These are phyloP conservation scores for Kokia cookei DNA, from an alignment of 441 rosid genomes.

Conservation along the genomic window DNA sequence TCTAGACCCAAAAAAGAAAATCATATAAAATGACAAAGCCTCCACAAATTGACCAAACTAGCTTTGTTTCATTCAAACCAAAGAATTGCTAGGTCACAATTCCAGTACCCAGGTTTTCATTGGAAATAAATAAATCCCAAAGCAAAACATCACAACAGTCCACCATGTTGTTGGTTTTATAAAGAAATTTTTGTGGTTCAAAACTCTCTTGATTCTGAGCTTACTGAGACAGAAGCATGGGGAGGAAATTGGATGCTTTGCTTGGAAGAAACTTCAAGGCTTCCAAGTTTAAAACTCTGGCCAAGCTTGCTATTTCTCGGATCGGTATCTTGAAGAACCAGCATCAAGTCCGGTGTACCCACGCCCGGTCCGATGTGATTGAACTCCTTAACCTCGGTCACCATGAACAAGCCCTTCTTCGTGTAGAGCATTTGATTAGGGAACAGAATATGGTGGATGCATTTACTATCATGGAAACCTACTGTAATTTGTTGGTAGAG, in stretches of 20 bases:
- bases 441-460: constrained; percentile 44
- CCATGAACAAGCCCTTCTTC: constrained; percentile 47
- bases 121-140: not conserved
- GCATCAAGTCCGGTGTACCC: constrained; percentile 28
- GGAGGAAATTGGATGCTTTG: constrained; percentile 32
- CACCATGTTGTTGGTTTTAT: not conserved
- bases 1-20: not conserved
- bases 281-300: constrained; percentile 33
- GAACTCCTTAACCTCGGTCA: constrained; percentile 52
- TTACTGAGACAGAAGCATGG: constrained; percentile 26
- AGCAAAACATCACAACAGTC: not conserved
- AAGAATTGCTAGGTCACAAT: not conserved
- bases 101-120: not conserved
- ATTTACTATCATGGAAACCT: constrained; percentile 38
- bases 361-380: constrained; percentile 41
- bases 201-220: not conserved
- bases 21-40: not conserved
- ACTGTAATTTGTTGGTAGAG: constrained; percentile 37
- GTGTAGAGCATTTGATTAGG: constrained; percentile 40
- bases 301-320: constrained; percentile 44
- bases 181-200: not conserved
- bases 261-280: constrained; percentile 37
- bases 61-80: not conserved
- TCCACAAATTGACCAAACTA: constrained; percentile 2
- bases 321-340: constrained; percentile 39